Base-by-base conservation (phyloP, 2,329 filamentous ascomycete species). In the Neopestalotiopsis sp. region DNA sequence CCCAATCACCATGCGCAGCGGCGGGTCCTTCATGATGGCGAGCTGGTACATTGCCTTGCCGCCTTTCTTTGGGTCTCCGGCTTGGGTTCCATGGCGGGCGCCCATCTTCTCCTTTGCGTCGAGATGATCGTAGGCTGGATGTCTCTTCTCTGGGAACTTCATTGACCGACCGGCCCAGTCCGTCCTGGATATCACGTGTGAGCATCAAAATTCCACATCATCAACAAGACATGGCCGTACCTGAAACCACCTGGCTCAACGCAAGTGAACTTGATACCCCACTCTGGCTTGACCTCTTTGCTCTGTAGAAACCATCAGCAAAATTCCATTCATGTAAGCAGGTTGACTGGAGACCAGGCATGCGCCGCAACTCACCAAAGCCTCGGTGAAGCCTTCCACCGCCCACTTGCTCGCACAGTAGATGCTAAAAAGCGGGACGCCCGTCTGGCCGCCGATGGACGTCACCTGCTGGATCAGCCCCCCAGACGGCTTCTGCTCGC, bases 401-500 rank as follows among this genome's bases (percentile, higher is more conserved):
- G 69, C 72, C 58, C 74, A 74, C 65, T 74, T 74, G 42, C 69
- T 68, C 1, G 72, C 73, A 57, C 73, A 71, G 20, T 74, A 74
- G 32, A 74, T 52, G 62, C 62, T 65, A n/a, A 65, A 65, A 52
- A 65, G 62, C 42, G 62, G 62, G 40, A 65, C 62, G 24, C 62
- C 62, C 13, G n/a, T n/a, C 4, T 65, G 62, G 7, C 62, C 62
- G 13, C 62, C 62, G 42, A 65, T 65, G 13, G 62, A 65, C n/a
- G 62, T 65, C n/a, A 65, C 62, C 20, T 65, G 62, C 42, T 65
- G 62, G 20, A 65, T 65, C 32, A 65, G n/a, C 12, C 62, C 62
- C 24, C 62, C 62, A 4, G 40, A 30, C 10, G 62, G 67, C 24
- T 79, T 81, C 61, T 73, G 71, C 45, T 81, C 77, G 4, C 82